phyloP scores from a whole-genome alignment of 1,284 basidiomycete species.

The Nidula niveotomentosa region DNA sequence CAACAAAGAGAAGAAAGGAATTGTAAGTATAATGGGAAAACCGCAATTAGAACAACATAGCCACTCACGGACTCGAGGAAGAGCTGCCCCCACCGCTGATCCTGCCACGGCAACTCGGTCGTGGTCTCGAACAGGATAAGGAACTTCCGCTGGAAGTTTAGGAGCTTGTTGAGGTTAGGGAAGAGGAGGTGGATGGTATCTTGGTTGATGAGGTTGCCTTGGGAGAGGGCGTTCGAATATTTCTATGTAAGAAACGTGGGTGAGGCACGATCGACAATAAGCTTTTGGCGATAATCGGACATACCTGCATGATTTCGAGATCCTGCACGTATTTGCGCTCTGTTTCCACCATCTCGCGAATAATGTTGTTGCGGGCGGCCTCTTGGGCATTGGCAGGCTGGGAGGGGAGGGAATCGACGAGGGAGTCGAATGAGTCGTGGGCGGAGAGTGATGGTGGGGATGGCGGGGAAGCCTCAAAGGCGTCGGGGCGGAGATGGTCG shows the following conservation, averaged over 20 bases:
- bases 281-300: conserved; percentile 19
- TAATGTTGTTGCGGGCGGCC: conserved; percentile 74
- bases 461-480: conserved; percentile 66
- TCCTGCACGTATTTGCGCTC: conserved; percentile 99
- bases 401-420: conserved; percentile 40
- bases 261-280: not conserved
- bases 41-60: conserved; percentile 23
- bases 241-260: conserved; percentile 44
- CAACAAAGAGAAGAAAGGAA: conserved; percentile 27
- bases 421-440: conserved; percentile 60
- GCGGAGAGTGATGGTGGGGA: conserved; percentile 54
- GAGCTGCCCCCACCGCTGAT: conserved; percentile 87
- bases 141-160: conserved; percentile 97
- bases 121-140: conserved; percentile 92
- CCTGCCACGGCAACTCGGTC: conserved; percentile 80
- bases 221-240: conserved; percentile 80
- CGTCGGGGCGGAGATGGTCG: conserved; percentile 74
- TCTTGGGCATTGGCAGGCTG: conserved; percentile 58
- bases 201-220: conserved; percentile 84
- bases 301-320: conserved; percentile 93
- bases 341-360: conserved; percentile 88
- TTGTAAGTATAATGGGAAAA: conserved; percentile 29
- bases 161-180: conserved; percentile 91
- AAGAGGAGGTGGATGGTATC: conserved; percentile 97
- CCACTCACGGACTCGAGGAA: conserved; percentile 78